Base-by-base conservation (phyloP, 2,329 filamentous ascomycete genomes). In the Aspergillus tubingensis region DNA sequence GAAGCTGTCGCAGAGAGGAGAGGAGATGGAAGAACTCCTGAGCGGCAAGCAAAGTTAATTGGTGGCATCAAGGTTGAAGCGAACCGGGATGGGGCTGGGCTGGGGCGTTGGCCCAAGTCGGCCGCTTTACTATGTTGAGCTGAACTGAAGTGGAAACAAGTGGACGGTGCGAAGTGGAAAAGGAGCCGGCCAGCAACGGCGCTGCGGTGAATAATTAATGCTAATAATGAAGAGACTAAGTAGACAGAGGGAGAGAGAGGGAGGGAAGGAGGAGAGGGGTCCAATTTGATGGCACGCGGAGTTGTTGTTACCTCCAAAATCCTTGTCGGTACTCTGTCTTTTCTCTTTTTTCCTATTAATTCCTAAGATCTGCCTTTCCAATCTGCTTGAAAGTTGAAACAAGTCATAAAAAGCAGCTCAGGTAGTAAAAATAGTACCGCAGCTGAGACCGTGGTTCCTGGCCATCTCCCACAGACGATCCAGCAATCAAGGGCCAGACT, bases 11-110 rank as follows among this genome's bases (percentile, higher is more conserved):
- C 8, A 25, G 54, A 25, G 53, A n/a, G 54, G 41, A 58, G 41
- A 58, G 25, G n/a, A 54, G 27, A 13, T 57, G 39, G 51, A 48
- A 54, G 55, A 39, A 56, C 63, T 63, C 63, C 61, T 63, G 63
- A 65, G 61, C 25, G 38, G 25, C 47, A 56, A 47, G 48, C 52
- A 63, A 59, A 65, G 58, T 62, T 66, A 60, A 66, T 65, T 64
- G 61, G 61, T 58, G 59, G 61, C 61, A 55, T 61, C 56, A 58
- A 56, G 59, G 54, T 62, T 61, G 57, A 60, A 60, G 60, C 58
- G 61, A 62, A 62, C 54, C 54, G 53, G 38, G 58, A 53, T 55
- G 60, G 60, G 60, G 60, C 52, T 43, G 38, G 53, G 53, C 30
- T 21, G 23, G 15, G 17, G 36, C 32, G 59, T 41, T 58, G 57